Percentiles rank a stretch among this genome's conserved stretches.
Evolutionary conservation across 2,329 filamentous ascomycete genomes (phyloP).

Genomic region (Pseudogymnoascus sp.): DNA sequence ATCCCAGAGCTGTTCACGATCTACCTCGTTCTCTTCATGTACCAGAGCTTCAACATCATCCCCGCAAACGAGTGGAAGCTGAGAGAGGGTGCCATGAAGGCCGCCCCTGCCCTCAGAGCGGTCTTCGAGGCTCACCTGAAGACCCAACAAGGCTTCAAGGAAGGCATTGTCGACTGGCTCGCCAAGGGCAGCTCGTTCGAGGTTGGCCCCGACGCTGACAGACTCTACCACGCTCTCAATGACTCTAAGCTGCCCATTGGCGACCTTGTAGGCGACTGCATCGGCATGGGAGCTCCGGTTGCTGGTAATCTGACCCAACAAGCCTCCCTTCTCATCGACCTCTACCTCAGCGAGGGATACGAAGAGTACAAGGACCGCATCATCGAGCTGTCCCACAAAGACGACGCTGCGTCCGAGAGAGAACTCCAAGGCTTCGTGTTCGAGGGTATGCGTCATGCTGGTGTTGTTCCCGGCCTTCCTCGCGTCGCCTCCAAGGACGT

Average conservation of each 20-base stretch:
- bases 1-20: constrained; percentile 38
- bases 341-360: constrained; percentile 42
- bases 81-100: constrained; percentile 35
- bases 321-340: constrained; percentile 43
- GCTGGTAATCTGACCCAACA: constrained; percentile 45
- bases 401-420: constrained; percentile 32
- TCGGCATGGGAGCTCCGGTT: constrained; percentile 42
- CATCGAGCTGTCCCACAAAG: constrained; percentile 38
- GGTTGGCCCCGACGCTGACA: constrained; percentile 41
- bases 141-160: constrained; percentile 35
- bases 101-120: constrained; percentile 29
- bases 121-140: constrained; percentile 38
- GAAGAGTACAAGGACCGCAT: constrained; percentile 43
- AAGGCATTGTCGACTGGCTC: constrained; percentile 37
- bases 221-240: constrained; percentile 42
- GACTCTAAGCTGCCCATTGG: constrained; percentile 36
- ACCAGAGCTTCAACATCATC: constrained; percentile 46
- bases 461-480: constrained; percentile 43
- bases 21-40: constrained; percentile 39
- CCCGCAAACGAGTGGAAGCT: constrained; percentile 41
- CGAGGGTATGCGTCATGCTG: constrained; percentile 46
- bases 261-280: constrained; percentile 40
- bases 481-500: constrained; percentile 38
- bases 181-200: constrained; percentile 41
- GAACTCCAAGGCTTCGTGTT: constrained; percentile 46